phyloP scores from a whole-genome alignment of 2,329 filamentous ascomycete species.

The Trichoderma breve region DNA sequence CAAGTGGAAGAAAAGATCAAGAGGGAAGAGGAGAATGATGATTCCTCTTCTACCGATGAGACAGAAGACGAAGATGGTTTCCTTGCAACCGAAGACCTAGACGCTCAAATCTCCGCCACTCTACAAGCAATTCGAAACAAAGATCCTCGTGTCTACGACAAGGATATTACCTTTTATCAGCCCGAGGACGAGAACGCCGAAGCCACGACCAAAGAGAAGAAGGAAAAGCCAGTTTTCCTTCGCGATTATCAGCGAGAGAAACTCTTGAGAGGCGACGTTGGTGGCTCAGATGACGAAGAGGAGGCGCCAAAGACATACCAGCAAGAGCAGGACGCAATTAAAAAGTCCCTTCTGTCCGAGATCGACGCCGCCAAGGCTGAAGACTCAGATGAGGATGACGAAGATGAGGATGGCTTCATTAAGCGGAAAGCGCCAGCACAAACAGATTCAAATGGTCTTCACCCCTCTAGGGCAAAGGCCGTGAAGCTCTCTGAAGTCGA shows the following conservation, averaged over 20 bases:
- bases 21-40: constrained; percentile 46
- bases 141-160: constrained; percentile 88
- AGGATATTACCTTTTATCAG: constrained; percentile 73
- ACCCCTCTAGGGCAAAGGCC: constrained; percentile 52
- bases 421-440: constrained; percentile 62
- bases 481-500: constrained; percentile 58
- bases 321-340: constrained; percentile 83
- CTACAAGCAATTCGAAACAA: constrained; percentile 85
- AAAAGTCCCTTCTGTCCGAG: constrained; percentile 73
- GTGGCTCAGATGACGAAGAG: constrained; percentile 57
- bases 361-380: constrained; percentile 64
- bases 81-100: constrained; percentile 78
- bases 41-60: constrained; percentile 71
- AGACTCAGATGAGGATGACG: constrained; percentile 47
- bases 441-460: constrained; percentile 45
- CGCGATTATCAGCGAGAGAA: constrained; percentile 91
- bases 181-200: constrained; percentile 53
- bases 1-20: constrained; percentile 85
- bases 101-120: constrained; percentile 83
- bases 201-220: constrained; percentile 48
- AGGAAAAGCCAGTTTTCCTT: constrained; percentile 81
- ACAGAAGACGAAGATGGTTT: constrained; percentile 89
- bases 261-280: constrained; percentile 68
- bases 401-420: constrained; percentile 65
- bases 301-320: constrained; percentile 68